Conservation (phyloP, 73 alveolate genomes). For the Breviolum minutum region DNA sequence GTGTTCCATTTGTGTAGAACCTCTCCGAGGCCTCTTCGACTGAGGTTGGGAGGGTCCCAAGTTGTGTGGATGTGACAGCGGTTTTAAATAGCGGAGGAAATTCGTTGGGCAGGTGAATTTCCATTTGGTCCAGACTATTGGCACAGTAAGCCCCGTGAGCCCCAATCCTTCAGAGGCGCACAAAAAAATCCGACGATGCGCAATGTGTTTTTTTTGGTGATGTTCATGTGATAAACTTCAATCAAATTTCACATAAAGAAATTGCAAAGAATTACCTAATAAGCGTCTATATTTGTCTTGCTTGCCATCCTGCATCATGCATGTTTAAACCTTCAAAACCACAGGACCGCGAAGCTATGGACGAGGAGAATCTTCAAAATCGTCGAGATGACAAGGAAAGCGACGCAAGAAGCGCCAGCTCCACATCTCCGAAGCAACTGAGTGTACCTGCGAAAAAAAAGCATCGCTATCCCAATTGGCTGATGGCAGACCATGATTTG, state of each 20-base stretch:
- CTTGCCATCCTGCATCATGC: too few species aligned
- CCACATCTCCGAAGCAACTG: background rate
- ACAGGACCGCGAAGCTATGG: background rate
- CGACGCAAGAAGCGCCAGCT: background rate
- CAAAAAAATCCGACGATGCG: background rate
- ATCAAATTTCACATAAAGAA: background rate
- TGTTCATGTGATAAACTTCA: background rate
- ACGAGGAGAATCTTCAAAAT: background rate
- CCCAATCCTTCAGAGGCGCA: constrained; percentile 52
- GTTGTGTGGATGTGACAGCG: background rate
- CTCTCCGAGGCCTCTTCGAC: too few species aligned
- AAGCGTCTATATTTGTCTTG: background rate
- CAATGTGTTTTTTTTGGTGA: background rate
- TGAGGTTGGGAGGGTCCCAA: too few species aligned
- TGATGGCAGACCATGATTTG: background rate
- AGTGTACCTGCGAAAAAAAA: background rate
- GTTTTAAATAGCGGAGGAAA: too few species aligned
- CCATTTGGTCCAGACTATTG: constrained; percentile 52
- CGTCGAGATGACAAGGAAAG: background rate
- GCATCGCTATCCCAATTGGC: background rate
- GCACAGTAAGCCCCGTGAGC: constrained; percentile 31
- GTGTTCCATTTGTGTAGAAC: too few species aligned
- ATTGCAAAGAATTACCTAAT: background rate
- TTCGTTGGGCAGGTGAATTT: constrained; percentile 20
- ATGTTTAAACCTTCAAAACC: too few species aligned